Base-by-base conservation (phyloP, 331 rosid species). In the Saraca asoca region DNA sequence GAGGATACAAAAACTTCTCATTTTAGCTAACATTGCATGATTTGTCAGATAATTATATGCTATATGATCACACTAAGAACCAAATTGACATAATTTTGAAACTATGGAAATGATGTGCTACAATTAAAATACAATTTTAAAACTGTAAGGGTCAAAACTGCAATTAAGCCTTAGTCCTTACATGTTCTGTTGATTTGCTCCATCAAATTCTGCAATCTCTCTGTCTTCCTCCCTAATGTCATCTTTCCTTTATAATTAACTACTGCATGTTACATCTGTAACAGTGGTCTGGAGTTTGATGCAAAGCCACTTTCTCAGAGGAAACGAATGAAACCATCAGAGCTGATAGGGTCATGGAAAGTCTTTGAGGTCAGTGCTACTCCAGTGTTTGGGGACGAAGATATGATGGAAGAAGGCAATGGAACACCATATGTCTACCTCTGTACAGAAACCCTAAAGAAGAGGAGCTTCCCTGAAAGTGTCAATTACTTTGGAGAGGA, bases 321-420 rank as follows among this genome's bases (percentile, higher is more conserved):
- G 66, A 89, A 78, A 69, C 85, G 96, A 70, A 81, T 82, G 20
- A 78, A 66, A 20, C 93, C 94, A 55, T 79, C 81, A 0, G 95
- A 93, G 76, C 77, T 93, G 52, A 64, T 75, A 5, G 98, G 98
- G 14, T 87, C 91, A 3, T 93, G 98, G 98, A 93, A 89, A 82
- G 94, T 87, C 58, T 93, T 87, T 16, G 95, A 93, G 74, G 84
- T 93, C 37, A 84, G 91, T 14, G 95, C 90, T 0, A 93, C 90
- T 20, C 98, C 98, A 0, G 74, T 89, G 9, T 87, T 75, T 16
- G 83, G 76, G 0, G 96, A 89, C 18, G 92, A 80, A 34, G 31
- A 50, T 8, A 37, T 0, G 0, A 15, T 3, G 9, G 90, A 79
- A 57, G 82, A 68, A 46, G 59, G 66, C 17, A 62, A 53, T 0